A percentile compares a stretch with the other conserved stretches of the same genome.
Conservation (phyloP, 148 eudicot species). For the Silene uniflora region DNA sequence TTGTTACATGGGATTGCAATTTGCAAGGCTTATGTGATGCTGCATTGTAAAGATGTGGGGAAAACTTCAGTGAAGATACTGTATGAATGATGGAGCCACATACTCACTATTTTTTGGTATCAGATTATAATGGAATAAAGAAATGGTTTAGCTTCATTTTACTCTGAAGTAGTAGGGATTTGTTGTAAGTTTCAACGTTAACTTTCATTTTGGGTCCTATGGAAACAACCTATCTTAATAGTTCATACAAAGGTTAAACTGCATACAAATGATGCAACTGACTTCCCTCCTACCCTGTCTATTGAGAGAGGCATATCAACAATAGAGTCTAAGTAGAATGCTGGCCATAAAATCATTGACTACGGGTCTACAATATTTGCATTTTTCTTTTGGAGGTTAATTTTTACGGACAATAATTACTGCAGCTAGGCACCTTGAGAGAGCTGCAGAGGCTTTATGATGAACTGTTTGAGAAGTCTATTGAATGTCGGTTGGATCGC, state of each 20-base stretch:
- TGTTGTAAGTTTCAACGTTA: too few relatives aligned
- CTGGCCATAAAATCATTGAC: not conserved
- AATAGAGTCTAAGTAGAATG: not conserved
- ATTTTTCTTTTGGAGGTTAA: conserved; percentile 5
- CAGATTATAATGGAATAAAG: not conserved
- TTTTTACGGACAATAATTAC: conserved; percentile 17
- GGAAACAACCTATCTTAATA: too few relatives aligned
- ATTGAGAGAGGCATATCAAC: not conserved
- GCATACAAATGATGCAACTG: too few relatives aligned
- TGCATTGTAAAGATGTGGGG: not conserved
- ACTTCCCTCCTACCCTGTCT: too few relatives aligned
- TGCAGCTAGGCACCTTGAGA: conserved; percentile 72
- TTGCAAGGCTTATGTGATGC: not conserved
- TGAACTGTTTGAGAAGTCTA: conserved; percentile 72
- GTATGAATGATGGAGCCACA: not conserved
- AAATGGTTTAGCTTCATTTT: not conserved
- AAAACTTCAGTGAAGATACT: not conserved
- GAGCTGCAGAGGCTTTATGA: conserved; percentile 86
- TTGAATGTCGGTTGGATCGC: conserved; percentile 74
- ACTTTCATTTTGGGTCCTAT: not conserved
- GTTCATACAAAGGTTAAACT: too few relatives aligned
- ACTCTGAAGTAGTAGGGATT: not conserved
- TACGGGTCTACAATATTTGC: not conserved
- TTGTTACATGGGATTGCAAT: not conserved
- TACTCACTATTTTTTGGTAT: not conserved